These are phyloP conservation scores for Alternaria gaisen DNA, from an alignment of 2,329 filamentous ascomycete genomes.

Conservation along the genomic window DNA sequence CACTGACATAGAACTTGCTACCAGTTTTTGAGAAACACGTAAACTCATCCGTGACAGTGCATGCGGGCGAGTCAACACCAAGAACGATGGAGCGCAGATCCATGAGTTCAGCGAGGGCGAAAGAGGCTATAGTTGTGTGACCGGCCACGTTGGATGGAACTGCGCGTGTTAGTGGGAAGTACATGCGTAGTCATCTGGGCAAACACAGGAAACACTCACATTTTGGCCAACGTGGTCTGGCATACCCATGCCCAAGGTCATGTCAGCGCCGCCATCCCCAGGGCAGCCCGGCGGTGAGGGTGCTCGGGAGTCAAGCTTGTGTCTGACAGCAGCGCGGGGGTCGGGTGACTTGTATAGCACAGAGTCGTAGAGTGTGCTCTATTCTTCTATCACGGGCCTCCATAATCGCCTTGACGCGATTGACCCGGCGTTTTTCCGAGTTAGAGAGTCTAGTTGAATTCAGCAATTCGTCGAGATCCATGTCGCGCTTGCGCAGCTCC, in stretches of 20 bases:
- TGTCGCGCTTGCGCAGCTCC: slow-evolving; percentile 9
- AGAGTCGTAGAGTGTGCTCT: background rate
- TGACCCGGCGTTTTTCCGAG: background rate
- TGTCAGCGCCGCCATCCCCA: background rate
- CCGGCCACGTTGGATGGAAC: slow-evolving; percentile 14
- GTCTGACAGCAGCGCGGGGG: background rate
- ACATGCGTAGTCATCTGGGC: too few species aligned
- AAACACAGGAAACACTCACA: too few species aligned
- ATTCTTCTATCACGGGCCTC: background rate
- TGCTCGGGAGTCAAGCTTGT: background rate
- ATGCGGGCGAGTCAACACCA: background rate
- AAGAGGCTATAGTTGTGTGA: slow-evolving; percentile 10
- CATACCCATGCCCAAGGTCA: slow-evolving; percentile 6
- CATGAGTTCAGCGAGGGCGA: slow-evolving; percentile 13
- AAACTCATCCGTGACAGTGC: slow-evolving; percentile 2
- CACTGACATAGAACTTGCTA: slow-evolving; percentile 8
- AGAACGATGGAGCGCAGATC: slow-evolving; percentile 13
- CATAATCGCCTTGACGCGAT: background rate
- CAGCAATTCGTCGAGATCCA: background rate
- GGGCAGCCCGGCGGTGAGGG: slow-evolving; percentile 5
- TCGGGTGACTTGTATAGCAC: slow-evolving; percentile 5
- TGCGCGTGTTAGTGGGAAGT: too few species aligned
- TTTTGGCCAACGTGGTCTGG: slow-evolving; percentile 4
- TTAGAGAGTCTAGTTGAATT: slow-evolving; percentile 1
- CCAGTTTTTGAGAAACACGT: slow-evolving; percentile 1